These are phyloP conservation scores for Auriscalpium vulgare DNA, from an alignment of 768 basidiomycete genomes.

Conservation along the genomic window DNA sequence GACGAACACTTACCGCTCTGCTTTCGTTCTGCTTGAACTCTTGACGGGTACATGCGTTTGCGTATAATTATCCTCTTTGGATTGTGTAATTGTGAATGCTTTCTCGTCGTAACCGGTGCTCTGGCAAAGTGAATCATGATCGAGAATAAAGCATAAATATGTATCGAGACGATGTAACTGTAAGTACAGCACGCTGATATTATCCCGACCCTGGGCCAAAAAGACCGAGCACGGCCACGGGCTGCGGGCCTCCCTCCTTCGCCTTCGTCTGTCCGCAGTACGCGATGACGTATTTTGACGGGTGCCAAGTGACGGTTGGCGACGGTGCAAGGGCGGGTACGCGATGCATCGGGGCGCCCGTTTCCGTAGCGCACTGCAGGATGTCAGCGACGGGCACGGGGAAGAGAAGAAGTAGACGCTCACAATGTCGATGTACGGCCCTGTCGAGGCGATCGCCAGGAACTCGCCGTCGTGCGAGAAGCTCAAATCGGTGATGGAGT, in stretches of 20 bases:
- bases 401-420: slow-evolving; percentile 20
- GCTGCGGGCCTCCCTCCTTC: slow-evolving; percentile 56
- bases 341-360: slow-evolving; percentile 66
- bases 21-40: neutral
- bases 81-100: neutral
- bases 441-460: slow-evolving; percentile 65
- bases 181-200: slow-evolving; percentile 13
- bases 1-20: neutral
- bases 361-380: slow-evolving; percentile 69
- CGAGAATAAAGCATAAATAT: too few relatives aligned
- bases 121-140: too few relatives aligned
- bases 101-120: neutral
- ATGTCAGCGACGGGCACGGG: neutral
- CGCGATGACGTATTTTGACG: slow-evolving; percentile 72
- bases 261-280: slow-evolving; percentile 72
- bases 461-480: slow-evolving; percentile 84
- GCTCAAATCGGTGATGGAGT: slow-evolving; percentile 64
- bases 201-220: slow-evolving; percentile 42
- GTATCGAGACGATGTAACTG: neutral
- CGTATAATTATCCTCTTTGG: neutral
- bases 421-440: slow-evolving; percentile 73
- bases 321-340: slow-evolving; percentile 63
- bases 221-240: slow-evolving; percentile 62
- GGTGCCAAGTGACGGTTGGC: slow-evolving; percentile 78
- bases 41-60: neutral